Base-by-base conservation (phyloP, 768 basidiomycete genomes). In the Auricularia cornea region DNA sequence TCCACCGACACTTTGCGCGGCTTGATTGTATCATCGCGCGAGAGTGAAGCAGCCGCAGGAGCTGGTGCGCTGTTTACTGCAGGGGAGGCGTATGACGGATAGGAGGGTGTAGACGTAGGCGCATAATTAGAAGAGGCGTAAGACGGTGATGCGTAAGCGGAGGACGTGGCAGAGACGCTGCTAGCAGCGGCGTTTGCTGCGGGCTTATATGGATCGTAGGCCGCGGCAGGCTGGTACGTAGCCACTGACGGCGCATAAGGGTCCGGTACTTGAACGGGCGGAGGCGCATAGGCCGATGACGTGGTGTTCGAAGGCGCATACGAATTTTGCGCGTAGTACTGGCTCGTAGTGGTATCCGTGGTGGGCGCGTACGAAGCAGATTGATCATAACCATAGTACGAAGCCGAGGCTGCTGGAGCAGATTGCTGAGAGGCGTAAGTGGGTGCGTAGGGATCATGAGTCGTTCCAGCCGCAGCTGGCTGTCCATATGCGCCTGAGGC, bases 161-260 rank as follows among this genome's bases (percentile, higher is more conserved):
- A 38, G 16, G 35, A 14, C 35, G 35, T 14, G 16, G 35, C 35
- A 38, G 35, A 8, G 16, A 14, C 35, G 16, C 35, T 38, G 35
- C 16, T 8, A 38, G 35, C 16, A 14, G 35, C 35, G 35, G 35
- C 35, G 16, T 38, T 38, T 8, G 35, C 35, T 8, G 35, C 35
- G 16, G 35, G 35, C 35, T 38, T 38, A 14, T 38, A 70, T 30
- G 75, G 66, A 33, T 74, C 68, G 35, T 72, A 69, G 52, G 68
- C 60, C 26, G 69, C 33, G 41, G 67, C 59, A 16, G 62, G 23
- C 18, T 59, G 60, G 59, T 65, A 68, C 62, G 66, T 59, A 11
- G 66, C 35, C n/a, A 56, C 31, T 6, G 54, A 32, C 12, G 62
- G 57, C n/a, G 44, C 64, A 48, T 62, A 59, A 26, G 62, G 48